Percentiles rank a stretch among this genome's conserved stretches.
phyloP scores from a whole-genome alignment of 352 stramenopile genomes.

The Elongisporangium undulatum region DNA sequence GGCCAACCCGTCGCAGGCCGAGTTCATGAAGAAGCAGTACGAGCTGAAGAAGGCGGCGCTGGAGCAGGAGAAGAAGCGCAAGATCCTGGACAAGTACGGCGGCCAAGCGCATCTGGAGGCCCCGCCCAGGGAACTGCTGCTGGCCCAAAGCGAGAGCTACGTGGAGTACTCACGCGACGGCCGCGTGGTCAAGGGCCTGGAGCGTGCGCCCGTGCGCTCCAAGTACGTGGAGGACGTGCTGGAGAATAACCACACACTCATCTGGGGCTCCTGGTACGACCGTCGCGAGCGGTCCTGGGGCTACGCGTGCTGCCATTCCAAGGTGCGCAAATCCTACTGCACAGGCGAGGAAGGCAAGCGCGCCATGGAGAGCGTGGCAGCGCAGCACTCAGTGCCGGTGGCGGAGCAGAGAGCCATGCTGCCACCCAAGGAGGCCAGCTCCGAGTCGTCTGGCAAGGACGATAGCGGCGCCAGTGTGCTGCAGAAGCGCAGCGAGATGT shows the following conservation, averaged over 20 bases:
- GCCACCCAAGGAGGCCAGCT: constrained; percentile 7
- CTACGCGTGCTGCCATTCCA: constrained; percentile 96
- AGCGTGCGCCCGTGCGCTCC: constrained; percentile 80
- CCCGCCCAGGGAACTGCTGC: constrained; percentile 67
- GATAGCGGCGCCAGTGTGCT: constrained; percentile 20
- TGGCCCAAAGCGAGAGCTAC: constrained; percentile 90
- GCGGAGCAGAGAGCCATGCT: constrained; percentile 46
- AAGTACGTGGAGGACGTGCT: constrained; percentile 99
- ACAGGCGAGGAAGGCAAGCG: constrained; percentile 92
- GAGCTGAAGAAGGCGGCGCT: constrained; percentile 70
- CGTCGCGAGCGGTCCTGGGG: constrained; percentile 93
- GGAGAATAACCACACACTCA: constrained; percentile 94
- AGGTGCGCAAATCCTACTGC: constrained; percentile 94
- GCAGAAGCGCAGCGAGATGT: constrained; percentile 79
- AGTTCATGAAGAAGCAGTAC: constrained; percentile 95
- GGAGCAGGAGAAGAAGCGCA: constrained; percentile 59
- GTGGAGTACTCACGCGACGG: constrained; percentile 94
- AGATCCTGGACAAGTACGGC: constrained; percentile 96
- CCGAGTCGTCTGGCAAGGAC: constrained; percentile 2
- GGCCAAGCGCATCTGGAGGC: constrained; percentile 90
- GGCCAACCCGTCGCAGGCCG: constrained; percentile 94
- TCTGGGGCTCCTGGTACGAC: constrained; percentile 99
- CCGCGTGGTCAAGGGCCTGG: constrained; percentile 77
- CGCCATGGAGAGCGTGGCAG: constrained; percentile 81
- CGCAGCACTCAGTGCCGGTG: constrained; percentile 10